Percentiles rank a stretch among this genome's conserved stretches.
Conservation (phyloP, 2,329 filamentous ascomycete genomes). For the Claviceps humidiphila region DNA sequence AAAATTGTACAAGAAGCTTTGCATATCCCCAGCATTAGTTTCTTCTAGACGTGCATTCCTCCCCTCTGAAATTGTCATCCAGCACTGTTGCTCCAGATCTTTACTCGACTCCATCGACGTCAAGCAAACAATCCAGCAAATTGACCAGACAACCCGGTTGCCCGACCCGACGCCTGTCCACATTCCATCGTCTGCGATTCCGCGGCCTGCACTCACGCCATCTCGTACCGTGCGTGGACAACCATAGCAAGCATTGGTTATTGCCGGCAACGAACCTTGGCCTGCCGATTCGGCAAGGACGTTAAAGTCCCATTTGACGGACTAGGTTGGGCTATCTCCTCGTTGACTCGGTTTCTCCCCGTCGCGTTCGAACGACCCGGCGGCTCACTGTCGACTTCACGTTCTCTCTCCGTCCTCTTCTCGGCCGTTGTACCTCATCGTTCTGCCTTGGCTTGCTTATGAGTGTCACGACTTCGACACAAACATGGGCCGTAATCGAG, state of each 20-base stretch:
- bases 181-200: not conserved
- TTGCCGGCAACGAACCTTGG: not conserved
- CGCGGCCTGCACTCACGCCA: not conserved
- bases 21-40: not conserved
- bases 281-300: not conserved
- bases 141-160: too few species aligned
- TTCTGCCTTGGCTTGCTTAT: too few species aligned
- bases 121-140: not conserved
- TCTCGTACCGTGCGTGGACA: not conserved
- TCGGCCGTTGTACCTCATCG: too few species aligned
- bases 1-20: conserved; percentile 3
- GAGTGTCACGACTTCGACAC: not conserved
- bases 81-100: not conserved
- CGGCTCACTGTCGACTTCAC: not conserved
- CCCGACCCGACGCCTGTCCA: not conserved
- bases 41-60: not conserved
- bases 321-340: not conserved
- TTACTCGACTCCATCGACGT: not conserved
- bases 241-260: not conserved
- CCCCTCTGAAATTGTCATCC: not conserved
- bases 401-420: not conserved
- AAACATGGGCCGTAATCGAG: conserved; percentile 42
- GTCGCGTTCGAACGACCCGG: not conserved
- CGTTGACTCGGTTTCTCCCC: not conserved
- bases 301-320: not conserved